A percentile compares a stretch with the other conserved stretches of the same genome.
These are phyloP conservation scores for Liriodendron chinense DNA, from an alignment of 164 flowering plant genomes.

Conservation along the genomic window DNA sequence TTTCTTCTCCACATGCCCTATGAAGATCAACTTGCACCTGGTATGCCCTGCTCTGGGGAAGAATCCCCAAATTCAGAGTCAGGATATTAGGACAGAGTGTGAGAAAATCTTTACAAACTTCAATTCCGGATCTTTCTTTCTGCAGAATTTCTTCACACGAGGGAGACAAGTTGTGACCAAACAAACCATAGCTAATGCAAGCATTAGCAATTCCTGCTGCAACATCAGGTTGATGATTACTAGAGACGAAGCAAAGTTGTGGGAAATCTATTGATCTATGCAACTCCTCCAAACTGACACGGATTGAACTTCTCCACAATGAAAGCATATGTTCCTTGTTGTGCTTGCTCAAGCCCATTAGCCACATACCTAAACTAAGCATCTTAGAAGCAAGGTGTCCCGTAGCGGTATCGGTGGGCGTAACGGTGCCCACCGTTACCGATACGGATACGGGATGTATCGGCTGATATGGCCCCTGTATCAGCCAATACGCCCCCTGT, in stretches of 20 bases:
- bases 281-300: constrained; percentile 88
- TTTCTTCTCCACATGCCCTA: constrained; percentile 63
- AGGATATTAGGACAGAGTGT: constrained; percentile 54
- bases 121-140: constrained; percentile 59
- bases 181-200: constrained; percentile 81
- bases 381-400: no score
- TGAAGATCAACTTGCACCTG: constrained; percentile 94
- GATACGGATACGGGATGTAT: no score
- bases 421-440: no score
- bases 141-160: constrained; percentile 83
- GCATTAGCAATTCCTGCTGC: constrained; percentile 89
- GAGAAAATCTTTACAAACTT: constrained; percentile 65
- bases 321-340: constrained; percentile 32
- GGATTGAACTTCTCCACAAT: constrained; percentile 61
- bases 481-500: no score
- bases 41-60: constrained; percentile 88
- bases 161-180: constrained; percentile 84
- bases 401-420: no score
- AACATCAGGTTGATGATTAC: constrained; percentile 87
- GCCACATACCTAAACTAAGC: constrained; percentile 77
- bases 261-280: constrained; percentile 85
- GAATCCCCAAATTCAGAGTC: constrained; percentile 54
- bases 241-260: constrained; percentile 69
- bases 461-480: no score
- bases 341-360: constrained; percentile 61